Evolutionary conservation across 2,329 filamentous ascomycete species (phyloP).

Genomic region (Fusarium begoniae): DNA sequence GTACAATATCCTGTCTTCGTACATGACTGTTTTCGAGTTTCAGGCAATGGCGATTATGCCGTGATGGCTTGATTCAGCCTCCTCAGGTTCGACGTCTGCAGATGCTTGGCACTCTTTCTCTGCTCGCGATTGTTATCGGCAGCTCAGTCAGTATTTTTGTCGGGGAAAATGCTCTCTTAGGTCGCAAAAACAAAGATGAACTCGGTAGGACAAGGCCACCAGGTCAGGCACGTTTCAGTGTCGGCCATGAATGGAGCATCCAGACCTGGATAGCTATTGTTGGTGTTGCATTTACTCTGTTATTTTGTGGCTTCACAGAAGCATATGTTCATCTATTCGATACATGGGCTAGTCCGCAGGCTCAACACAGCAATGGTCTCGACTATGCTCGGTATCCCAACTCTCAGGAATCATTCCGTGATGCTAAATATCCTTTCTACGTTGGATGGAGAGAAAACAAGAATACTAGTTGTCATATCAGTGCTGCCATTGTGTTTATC

Average conservation of each 20-base stretch:
- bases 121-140: neutral
- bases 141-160: neutral
- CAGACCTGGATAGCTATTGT: conserved; percentile 2
- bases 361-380: neutral
- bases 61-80: neutral
- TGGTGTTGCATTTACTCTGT: neutral
- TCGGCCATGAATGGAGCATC: neutral
- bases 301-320: neutral
- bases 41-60: neutral
- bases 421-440: neutral
- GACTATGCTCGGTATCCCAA: conserved; percentile 11
- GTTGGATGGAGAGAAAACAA: neutral
- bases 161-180: neutral
- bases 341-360: neutral
- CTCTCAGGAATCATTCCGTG: neutral
- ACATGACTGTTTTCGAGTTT: neutral
- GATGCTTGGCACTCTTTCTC: conserved; percentile 1
- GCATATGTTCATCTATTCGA: conserved; percentile 8
- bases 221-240: neutral
- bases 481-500: conserved; percentile 1
- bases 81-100: neutral
- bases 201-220: neutral
- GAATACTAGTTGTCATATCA: neutral
- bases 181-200: neutral
- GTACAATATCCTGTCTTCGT: no score